A percentile compares a stretch with the other conserved stretches of the same genome.
phyloP scores from a whole-genome alignment of 176 grass and related monocot genomes.

The Microstegium vimineum region DNA sequence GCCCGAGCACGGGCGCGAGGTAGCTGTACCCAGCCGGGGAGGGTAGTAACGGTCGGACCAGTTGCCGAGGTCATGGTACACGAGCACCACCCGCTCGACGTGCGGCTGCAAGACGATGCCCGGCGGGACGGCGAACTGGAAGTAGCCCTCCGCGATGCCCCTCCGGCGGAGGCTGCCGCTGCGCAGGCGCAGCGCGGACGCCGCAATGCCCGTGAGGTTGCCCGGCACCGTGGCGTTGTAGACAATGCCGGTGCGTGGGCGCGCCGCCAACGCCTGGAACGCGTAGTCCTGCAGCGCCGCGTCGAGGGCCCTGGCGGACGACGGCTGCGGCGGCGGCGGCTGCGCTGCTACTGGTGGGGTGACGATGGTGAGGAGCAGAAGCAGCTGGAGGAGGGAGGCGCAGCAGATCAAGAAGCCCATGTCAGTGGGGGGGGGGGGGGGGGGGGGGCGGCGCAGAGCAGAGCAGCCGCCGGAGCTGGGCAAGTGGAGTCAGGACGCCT shows the following conservation, averaged over 20 bases:
- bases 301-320: constrained; percentile 50
- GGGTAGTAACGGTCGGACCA: constrained; percentile 57
- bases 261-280: constrained; percentile 40
- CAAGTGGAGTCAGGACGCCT: not conserved
- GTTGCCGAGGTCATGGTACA: constrained; percentile 69
- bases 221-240: constrained; percentile 53
- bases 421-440: too few species aligned
- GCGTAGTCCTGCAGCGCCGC: constrained; percentile 70
- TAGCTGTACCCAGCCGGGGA: constrained; percentile 61
- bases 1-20: constrained; percentile 69
- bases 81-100: constrained; percentile 64
- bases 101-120: constrained; percentile 67
- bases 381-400: not conserved
- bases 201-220: constrained; percentile 59
- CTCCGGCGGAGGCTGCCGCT: constrained; percentile 66
- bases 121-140: constrained; percentile 56
- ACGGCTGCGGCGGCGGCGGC: not conserved
- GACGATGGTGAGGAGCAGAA: constrained; percentile 6
- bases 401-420: constrained; percentile 34
- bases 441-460: not conserved
- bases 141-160: constrained; percentile 36
- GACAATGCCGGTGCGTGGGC: constrained; percentile 58
- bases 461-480: not conserved
- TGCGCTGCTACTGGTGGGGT: not conserved
- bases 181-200: constrained; percentile 63